These are phyloP conservation scores for Cotoneaster glaucophyllus DNA, from an alignment of 306 rosid genomes.

Conservation along the genomic window DNA sequence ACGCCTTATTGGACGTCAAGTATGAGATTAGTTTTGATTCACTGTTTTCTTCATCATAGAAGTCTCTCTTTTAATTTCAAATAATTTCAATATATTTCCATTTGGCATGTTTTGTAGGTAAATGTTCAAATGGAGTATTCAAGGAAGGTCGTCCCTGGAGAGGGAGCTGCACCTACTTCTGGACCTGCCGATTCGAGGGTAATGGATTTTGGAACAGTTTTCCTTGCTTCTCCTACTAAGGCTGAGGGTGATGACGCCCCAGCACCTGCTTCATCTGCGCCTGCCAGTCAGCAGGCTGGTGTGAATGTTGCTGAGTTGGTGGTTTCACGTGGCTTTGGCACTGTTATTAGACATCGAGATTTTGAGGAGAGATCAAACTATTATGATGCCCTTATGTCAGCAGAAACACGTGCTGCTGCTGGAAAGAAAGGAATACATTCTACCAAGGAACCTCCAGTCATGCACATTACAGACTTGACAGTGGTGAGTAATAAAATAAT, in stretches of 20 bases:
- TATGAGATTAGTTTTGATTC: slow-evolving; percentile 29
- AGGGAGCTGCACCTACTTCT: slow-evolving; percentile 47
- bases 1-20: slow-evolving; percentile 85
- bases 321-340: slow-evolving; percentile 83
- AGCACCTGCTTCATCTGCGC: slow-evolving; percentile 34
- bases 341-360: slow-evolving; percentile 92
- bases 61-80: neutral
- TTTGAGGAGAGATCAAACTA: slow-evolving; percentile 92
- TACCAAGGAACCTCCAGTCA: slow-evolving; percentile 91
- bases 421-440: slow-evolving; percentile 89
- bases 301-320: slow-evolving; percentile 67
- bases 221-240: slow-evolving; percentile 37
- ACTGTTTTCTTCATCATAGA: slow-evolving; percentile 14
- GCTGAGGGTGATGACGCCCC: slow-evolving; percentile 62
- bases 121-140: slow-evolving; percentile 96
- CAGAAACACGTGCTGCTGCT: slow-evolving; percentile 75
- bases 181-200: slow-evolving; percentile 69
- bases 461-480: slow-evolving; percentile 89
- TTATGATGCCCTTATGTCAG: slow-evolving; percentile 94
- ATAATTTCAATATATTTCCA: neutral
- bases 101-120: slow-evolving; percentile 42
- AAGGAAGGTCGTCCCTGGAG: slow-evolving; percentile 56
- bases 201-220: slow-evolving; percentile 97
- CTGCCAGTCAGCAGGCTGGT: slow-evolving; percentile 56
- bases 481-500: slow-evolving; percentile 38